phyloP scores from a whole-genome alignment of 305 asterid genomes.

The Nicotiana rustica region DNA sequence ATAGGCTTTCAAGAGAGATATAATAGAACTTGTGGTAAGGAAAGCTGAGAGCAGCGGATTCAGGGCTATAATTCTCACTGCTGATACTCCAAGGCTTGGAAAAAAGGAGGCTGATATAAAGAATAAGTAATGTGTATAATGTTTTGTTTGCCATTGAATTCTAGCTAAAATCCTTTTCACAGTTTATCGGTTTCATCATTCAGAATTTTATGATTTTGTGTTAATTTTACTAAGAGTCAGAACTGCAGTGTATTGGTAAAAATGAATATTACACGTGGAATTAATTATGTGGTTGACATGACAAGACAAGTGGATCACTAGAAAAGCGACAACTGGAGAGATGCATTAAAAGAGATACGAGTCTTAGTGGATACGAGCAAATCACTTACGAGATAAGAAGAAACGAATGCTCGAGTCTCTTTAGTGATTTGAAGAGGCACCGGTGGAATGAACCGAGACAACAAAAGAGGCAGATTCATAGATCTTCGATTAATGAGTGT shows the following conservation, averaged over 20 bases:
- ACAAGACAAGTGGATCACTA: too few species aligned
- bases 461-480: too few species aligned
- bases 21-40: conserved; percentile 62
- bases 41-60: conserved; percentile 77
- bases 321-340: too few species aligned
- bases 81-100: conserved; percentile 69
- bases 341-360: too few species aligned
- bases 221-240: conserved; percentile 1
- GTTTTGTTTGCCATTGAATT: neutral
- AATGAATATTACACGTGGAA: too few species aligned
- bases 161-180: neutral
- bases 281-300: too few species aligned
- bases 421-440: too few species aligned
- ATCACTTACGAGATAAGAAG: too few species aligned
- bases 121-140: conserved; percentile 55
- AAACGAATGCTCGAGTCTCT: too few species aligned
- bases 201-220: neutral
- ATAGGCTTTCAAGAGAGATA: conserved; percentile 64
- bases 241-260: neutral
- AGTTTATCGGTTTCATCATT: neutral
- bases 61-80: conserved; percentile 72
- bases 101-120: conserved; percentile 76
- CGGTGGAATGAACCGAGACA: too few species aligned
- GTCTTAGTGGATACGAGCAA: too few species aligned
- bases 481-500: too few species aligned